Evolutionary conservation across 257 asterid genomes (phyloP).

Genomic region (Perilla frutescens): DNA sequence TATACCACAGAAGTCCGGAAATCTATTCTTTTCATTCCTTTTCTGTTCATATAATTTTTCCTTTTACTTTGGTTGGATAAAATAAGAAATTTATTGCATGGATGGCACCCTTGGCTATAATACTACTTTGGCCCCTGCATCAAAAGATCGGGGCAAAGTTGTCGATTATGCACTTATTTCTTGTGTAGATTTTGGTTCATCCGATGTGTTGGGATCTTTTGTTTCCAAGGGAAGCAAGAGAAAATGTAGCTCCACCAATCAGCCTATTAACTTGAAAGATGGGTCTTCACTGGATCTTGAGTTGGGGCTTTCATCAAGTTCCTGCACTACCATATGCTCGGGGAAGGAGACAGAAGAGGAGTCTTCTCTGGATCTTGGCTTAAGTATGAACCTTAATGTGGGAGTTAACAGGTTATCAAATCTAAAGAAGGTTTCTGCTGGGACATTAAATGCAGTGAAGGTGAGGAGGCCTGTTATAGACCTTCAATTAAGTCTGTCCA

Average conservation of each 20-base stretch:
- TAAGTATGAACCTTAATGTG: slow-evolving; percentile 43
- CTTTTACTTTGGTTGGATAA: background rate
- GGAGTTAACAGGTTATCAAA: slow-evolving; percentile 32
- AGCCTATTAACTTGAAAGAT: slow-evolving; percentile 36
- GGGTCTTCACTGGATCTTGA: slow-evolving; percentile 57
- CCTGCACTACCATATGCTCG: slow-evolving; percentile 43
- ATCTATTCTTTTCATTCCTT: background rate
- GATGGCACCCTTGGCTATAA: slow-evolving; percentile 41
- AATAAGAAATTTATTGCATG: slow-evolving; percentile 48
- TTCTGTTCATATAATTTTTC: too few relatives aligned
- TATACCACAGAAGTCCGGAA: slow-evolving; percentile 30
- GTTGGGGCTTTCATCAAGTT: slow-evolving; percentile 51
- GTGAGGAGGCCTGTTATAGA: slow-evolving; percentile 46
- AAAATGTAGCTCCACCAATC: slow-evolving; percentile 37
- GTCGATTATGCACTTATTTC: slow-evolving; percentile 31
- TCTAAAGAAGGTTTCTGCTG: slow-evolving; percentile 8
- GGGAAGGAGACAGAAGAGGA: slow-evolving; percentile 53
- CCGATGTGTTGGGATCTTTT: slow-evolving; percentile 25
- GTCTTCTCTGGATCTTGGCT: slow-evolving; percentile 52
- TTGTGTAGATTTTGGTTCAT: slow-evolving; percentile 36
- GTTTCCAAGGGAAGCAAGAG: slow-evolving; percentile 49
- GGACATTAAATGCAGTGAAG: slow-evolving; percentile 29
- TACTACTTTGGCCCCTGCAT: slow-evolving; percentile 36
- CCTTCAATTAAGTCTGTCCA: slow-evolving; percentile 65
- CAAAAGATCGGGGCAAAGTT: slow-evolving; percentile 39